A percentile compares a stretch with the other conserved stretches of the same genome.
Evolutionary conservation across 495 filamentous ascomycete species (phyloP).

Genomic region (Xylaria intraflava): DNA sequence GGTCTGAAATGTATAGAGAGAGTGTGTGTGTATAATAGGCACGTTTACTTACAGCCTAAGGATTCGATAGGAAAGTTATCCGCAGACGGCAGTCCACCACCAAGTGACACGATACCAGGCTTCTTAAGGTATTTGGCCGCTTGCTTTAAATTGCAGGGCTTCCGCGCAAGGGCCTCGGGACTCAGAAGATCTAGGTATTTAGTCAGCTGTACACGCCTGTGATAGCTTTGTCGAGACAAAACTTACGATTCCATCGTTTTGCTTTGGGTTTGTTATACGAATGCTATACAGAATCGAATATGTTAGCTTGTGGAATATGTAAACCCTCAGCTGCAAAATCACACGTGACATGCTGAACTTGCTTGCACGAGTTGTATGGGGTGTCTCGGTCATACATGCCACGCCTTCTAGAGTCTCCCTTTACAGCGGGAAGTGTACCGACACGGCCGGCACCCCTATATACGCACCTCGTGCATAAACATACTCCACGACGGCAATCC

Average conservation of each 20-base stretch:
- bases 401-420: too few relatives aligned
- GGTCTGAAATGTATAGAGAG: too few relatives aligned
- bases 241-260: constrained; percentile 80
- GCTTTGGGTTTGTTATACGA: constrained; percentile 62
- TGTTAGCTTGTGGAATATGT: not conserved
- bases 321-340: not conserved
- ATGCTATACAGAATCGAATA: constrained; percentile 24
- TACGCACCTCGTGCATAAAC: too few relatives aligned
- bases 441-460: too few relatives aligned
- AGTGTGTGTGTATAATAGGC: not conserved
- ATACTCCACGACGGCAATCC: not conserved
- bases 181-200: constrained; percentile 41
- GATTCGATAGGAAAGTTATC: constrained; percentile 71
- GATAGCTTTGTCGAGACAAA: not conserved
- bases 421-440: too few relatives aligned
- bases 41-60: constrained; percentile 17
- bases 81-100: constrained; percentile 82
- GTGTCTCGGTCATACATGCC: too few relatives aligned
- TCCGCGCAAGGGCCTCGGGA: constrained; percentile 47
- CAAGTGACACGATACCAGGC: constrained; percentile 76
- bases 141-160: constrained; percentile 65
- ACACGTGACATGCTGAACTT: not conserved
- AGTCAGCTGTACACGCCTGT: constrained; percentile 9
- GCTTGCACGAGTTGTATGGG: not conserved
- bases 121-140: constrained; percentile 65